These are phyloP conservation scores for Ophiobolus disseminans DNA, from an alignment of 2,329 filamentous ascomycete genomes.

Conservation along the genomic window DNA sequence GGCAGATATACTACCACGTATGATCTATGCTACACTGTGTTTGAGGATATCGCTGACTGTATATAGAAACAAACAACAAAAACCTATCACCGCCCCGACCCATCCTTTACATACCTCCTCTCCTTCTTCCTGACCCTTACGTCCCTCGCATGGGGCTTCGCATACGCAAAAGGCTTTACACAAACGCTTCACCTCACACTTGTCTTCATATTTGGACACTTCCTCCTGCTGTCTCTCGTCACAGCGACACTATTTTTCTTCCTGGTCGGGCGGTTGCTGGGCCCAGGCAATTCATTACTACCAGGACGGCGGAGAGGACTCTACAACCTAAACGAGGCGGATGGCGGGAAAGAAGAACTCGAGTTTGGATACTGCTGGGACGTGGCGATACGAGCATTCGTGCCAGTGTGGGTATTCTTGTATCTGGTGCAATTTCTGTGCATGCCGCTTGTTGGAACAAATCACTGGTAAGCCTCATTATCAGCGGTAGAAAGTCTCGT, in stretches of 20 bases:
- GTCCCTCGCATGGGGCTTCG: slow-evolving; percentile 65
- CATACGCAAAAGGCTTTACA: slow-evolving; percentile 56
- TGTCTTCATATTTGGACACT: slow-evolving; percentile 64
- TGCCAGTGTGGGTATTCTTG: slow-evolving; percentile 71
- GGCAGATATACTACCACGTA: slow-evolving; percentile 74
- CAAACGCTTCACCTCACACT: slow-evolving; percentile 55
- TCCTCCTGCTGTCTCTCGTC: slow-evolving; percentile 65
- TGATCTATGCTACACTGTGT: background rate
- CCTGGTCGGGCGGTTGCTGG: slow-evolving; percentile 67
- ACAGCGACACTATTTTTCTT: slow-evolving; percentile 70
- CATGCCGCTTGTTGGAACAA: slow-evolving; percentile 65
- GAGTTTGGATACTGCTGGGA: slow-evolving; percentile 78
- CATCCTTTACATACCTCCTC: slow-evolving; percentile 73
- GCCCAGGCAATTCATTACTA: slow-evolving; percentile 61
- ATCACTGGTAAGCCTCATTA: slow-evolving; percentile 57
- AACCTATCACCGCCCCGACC: slow-evolving; percentile 73
- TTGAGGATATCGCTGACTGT: background rate
- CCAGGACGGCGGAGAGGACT: slow-evolving; percentile 63
- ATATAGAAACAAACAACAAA: slow-evolving; percentile 68
- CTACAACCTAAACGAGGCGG: slow-evolving; percentile 61
- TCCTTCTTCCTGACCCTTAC: slow-evolving; percentile 67
- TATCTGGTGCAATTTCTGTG: slow-evolving; percentile 72
- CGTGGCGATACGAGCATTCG: slow-evolving; percentile 71
- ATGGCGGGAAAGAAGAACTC: slow-evolving; percentile 61
- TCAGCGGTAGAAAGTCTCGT: background rate